Evolutionary conservation across 306 rosid species (phyloP), one percentile per base, ranked within the genome.

Genomic region (Medicago arabica): DNA sequence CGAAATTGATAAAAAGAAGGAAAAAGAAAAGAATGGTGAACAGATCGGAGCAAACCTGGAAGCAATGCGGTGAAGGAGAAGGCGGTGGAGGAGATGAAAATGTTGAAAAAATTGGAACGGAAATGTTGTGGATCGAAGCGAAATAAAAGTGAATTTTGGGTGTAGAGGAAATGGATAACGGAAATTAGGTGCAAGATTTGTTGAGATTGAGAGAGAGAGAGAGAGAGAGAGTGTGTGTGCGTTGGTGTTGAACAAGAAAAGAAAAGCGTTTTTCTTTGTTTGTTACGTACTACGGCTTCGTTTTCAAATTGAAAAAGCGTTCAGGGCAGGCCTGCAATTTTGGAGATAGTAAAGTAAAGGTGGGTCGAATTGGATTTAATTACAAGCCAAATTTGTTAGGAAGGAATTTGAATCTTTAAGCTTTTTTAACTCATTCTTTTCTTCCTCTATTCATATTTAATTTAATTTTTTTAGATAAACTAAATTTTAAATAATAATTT

Each of bases 21-120:
- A 64, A 60, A 49, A 34, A 23, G 19, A 14, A 74, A 36, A 18
- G 38, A 81, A 67, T 44, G 6, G 34, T 13, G 2, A 73, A 50
- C 73, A 77, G 88, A 84, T 84, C 85, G 74, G 82, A n/a, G 36
- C 63, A 34, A 80, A 85, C 70, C 85, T 76, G 36, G 81, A 73
- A 69, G 83, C 79, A 84, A 77, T 79, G 81, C 14, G 12, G 71
- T 34, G 38, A 34, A 34, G 78, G 49, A 55, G 53, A 63, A 78
- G 71, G 53, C 13, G 81, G 53, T 31, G 71, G 25, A 49, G 54
- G 25, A 34, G 70, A 72, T 5, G 67, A 50, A 57, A 66, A 75
- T 13, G 62, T 43, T 43, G 55, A 16, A 67, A 71, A 9, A 41
- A 11, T 11, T 58, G 72, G 51, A 81, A 81, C 50, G 74, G 23